Base-by-base conservation (phyloP, 257 asterid species). In the Nicotiana otophora region DNA sequence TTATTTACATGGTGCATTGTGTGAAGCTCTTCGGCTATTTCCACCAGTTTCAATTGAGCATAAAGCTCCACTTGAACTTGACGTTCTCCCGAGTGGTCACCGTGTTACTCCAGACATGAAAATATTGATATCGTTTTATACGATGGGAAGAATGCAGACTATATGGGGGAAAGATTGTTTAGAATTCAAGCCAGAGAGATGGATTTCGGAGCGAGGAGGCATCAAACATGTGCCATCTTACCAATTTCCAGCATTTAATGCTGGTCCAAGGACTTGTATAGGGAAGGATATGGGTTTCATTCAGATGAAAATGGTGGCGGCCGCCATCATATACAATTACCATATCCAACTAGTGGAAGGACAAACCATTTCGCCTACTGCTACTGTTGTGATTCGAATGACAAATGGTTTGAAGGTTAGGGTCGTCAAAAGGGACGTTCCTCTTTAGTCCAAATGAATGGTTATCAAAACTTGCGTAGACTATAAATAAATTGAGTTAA, bases 261-360 rank as follows among this genome's bases (percentile, higher is more conserved):
- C 78, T 0, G 83, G 83, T 16, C 65, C 83, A 39, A 65, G 83
- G 15, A 48, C 83, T 46, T 81, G 83, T 81, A 1, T 81, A 17
- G 83, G 83, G 19, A 81, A 81, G 16, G 66, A 81, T 4, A 81
- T 81, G 83, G 31, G 66, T 10, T 81, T 81, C 16, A 17, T 65
- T 64, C 78, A 81, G 66, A 48, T 65, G 83, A 81, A 81, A 81
- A 65, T 65, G 53, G 54, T 30, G 0, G 83, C 83, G 26, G 83
- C 83, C n/a, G 51, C 19, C n/a, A 30, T 81, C 0, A 19, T 30
- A 48, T 26, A 81, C 8, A 31, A 46, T 17, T 81, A 81, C 14
- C 10, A 81, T 14, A 17, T 81, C 31, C 51, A 46, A 28, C 5
- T 65, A 34, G 1, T 48, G 66, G 66, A 81, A 17, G 30, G 14